Base-by-base conservation (phyloP, 2,329 filamentous ascomycete species). In the Cadophora sp. region DNA sequence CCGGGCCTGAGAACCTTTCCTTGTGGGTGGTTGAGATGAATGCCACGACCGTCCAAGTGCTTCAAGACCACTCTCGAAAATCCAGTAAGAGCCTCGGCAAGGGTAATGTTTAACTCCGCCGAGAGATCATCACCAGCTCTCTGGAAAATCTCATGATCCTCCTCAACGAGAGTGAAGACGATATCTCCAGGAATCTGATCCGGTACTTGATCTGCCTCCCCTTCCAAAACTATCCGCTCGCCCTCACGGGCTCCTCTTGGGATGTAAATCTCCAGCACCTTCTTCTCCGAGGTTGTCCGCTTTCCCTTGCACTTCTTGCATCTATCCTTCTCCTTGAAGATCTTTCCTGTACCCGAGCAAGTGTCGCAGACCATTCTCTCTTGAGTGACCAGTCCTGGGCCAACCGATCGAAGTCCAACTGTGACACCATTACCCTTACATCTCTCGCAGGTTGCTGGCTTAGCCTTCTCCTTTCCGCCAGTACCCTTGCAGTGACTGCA, bases 291-390 rank as follows among this genome's bases (percentile, higher is more conserved):
- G 55, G 89, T 89, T 16, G 93, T 94, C 71, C 93, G 88, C 80
- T 92, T 92, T 77, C 96, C 96, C 83, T 98, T 98, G 88, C 96
- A 99, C 84, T 96, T 97, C 86, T 97, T 97, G 85, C 96, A 99
- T 78, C 93, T 93, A 77, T 99, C 96, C 84, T 98, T 98, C 77
- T 97, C 93, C 80, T 95, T 95, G 83, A 90, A 97, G 77, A 94
- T 89, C 77, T 90, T 89, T 6, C 96, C 96, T n/a, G 89, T 87
- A 40, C 94, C 95, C 69, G 90, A 86, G 81, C 96, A 99, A 76
- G 91, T 90, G 75, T 91, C 90, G 80, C 96, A 99, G 43, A 90
- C 81, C 46, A 94, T 89, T 7, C 90, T 89, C 76, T 93, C 91
- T 76, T 93, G 91, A 34, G 93, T 92, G 71, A 97, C 89, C 78